phyloP scores from a whole-genome alignment of 345 rosid species.

The Jatropha curcas region DNA sequence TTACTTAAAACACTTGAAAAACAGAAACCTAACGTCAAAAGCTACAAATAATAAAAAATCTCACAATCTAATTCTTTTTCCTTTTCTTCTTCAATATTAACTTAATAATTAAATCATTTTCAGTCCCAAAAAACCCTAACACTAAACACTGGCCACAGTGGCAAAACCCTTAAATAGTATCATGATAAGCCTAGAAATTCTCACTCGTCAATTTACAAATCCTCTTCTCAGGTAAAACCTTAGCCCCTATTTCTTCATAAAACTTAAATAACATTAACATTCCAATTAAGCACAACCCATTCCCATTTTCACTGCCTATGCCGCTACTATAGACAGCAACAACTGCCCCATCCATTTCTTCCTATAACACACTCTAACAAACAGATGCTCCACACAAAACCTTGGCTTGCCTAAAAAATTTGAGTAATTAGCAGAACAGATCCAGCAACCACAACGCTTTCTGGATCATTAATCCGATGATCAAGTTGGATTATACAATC shows the following conservation, averaged over 20 bases:
- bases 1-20: too few relatives aligned
- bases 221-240: constrained; percentile 72
- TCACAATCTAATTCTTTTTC: too few relatives aligned
- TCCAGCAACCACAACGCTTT: constrained; percentile 62
- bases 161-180: constrained; percentile 18
- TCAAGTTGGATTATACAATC: constrained; percentile 44
- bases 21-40: too few relatives aligned
- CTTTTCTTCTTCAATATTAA: too few relatives aligned
- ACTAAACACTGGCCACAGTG: too few relatives aligned
- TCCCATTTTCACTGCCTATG: constrained; percentile 85
- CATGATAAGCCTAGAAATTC: constrained; percentile 61
- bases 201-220: constrained; percentile 84
- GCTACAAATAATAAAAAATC: too few relatives aligned
- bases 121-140: too few relatives aligned
- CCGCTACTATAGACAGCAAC: constrained; percentile 76
- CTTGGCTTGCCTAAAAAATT: constrained; percentile 72
- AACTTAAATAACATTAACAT: constrained; percentile 76
- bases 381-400: constrained; percentile 76
- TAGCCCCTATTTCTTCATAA: constrained; percentile 87
- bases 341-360: constrained; percentile 76
- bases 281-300: constrained; percentile 94
- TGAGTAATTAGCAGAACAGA: constrained; percentile 77
- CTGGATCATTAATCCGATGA: constrained; percentile 55
- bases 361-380: constrained; percentile 76
- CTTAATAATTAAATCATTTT: too few relatives aligned